Base-by-base conservation (phyloP, 148 eudicot species). In the Silene conica region DNA sequence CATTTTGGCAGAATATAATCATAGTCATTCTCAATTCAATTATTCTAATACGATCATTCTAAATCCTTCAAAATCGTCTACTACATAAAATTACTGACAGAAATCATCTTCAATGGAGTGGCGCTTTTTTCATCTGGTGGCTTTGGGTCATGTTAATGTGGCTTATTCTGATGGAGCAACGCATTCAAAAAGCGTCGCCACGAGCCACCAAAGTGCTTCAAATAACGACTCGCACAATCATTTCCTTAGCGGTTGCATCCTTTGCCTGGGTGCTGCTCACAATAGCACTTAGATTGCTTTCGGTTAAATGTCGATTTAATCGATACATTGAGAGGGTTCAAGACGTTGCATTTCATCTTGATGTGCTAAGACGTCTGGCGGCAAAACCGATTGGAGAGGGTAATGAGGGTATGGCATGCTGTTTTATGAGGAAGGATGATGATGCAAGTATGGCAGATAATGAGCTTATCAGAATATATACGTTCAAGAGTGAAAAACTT, bases 81-180 rank as follows among this genome's bases (percentile, higher is more conserved):
- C n/a, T n/a, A n/a, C n/a, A n/a, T n/a, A n/a, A n/a, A n/a, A n/a
- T n/a, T n/a, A n/a, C n/a, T n/a, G n/a, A n/a, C n/a, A n/a, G n/a
- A n/a, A n/a, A n/a, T n/a, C n/a, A 61, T 34, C 23, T 70, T 8
- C 59, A 61, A 6, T 52, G 18, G n/a, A 22, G 60, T 23, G 73
- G 73, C 9, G 73, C 73, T 0, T 50, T 70, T 23, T 70, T 70
- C 5, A 23, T 70, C 0, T 70, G 73, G 73, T 70, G 73, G 73
- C 21, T 70, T 52, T 70, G 73, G 73, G 41, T 70, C 5, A 41
- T 70, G 0, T 14, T 70, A 1, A 70, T 54, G 73, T 70, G 73
- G 73, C 22, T 70, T 1, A 70, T 70, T 1, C 73, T 70, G 7
- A 23, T 70, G 59, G 60, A 52, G 60, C 59, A 50, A 6, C 58